A percentile compares a stretch with the other conserved stretches of the same genome.
phyloP scores from a whole-genome alignment of 768 basidiomycete species.

The Russula vinacea region DNA sequence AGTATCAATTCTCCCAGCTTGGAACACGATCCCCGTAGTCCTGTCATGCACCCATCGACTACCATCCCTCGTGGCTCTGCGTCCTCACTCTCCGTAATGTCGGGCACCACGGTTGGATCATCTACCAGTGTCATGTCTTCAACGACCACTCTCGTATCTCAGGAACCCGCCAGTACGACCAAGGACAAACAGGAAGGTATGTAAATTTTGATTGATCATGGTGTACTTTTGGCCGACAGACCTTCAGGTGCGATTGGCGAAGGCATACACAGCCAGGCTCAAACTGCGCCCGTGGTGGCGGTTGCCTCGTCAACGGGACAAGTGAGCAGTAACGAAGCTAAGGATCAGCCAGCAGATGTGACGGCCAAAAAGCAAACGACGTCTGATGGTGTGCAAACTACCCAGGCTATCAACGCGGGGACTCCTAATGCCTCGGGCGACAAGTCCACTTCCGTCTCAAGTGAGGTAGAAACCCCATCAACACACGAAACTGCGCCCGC shows the following conservation, averaged over 20 bases:
- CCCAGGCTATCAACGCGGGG: neutral
- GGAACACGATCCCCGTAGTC: neutral
- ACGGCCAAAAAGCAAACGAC: neutral
- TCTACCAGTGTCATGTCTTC: slow-evolving; percentile 9
- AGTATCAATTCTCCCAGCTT: neutral
- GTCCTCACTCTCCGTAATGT: neutral
- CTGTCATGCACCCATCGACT: neutral
- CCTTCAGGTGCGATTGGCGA: neutral
- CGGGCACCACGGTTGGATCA: neutral
- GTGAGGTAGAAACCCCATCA: neutral
- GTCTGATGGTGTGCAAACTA: neutral
- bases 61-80: neutral
- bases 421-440: neutral
- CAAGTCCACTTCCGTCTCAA: neutral
- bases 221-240: neutral
- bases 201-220: neutral
- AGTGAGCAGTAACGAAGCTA: neutral
- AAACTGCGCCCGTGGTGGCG: neutral
- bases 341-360: neutral
- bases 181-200: slow-evolving; percentile 14
- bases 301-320: neutral
- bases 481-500: neutral
- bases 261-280: neutral
- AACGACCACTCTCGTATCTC: slow-evolving; percentile 8
- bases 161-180: neutral